A percentile compares a stretch with the other conserved stretches of the same genome.
Evolutionary conservation across 148 eudicot species (phyloP).

Genomic region (Silene uniflora): DNA sequence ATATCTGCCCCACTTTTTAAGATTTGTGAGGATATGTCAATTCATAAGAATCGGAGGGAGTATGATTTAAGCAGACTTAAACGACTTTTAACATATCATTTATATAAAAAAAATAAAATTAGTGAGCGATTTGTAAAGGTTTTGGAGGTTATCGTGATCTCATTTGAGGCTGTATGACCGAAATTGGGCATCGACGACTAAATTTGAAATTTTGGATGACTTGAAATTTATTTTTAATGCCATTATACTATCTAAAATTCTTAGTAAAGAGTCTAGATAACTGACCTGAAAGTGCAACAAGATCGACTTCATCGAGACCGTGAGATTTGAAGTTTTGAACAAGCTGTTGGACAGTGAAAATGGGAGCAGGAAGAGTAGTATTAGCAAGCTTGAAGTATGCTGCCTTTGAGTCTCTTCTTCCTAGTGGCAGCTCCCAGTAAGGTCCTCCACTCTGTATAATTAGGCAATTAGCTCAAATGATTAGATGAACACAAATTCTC

Average conservation of each 20-base stretch:
- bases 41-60: no score
- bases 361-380: constrained; percentile 70
- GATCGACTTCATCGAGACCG: constrained; percentile 75
- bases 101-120: no score
- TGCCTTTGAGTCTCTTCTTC: constrained; percentile 77
- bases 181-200: no score
- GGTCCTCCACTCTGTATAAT: constrained; percentile 80
- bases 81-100: no score
- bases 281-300: constrained; percentile 87
- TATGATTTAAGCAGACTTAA: no score
- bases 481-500: no score
- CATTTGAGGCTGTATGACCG: no score
- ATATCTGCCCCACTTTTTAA: no score
- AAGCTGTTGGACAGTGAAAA: constrained; percentile 56
- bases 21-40: no score
- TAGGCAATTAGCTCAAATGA: neutral
- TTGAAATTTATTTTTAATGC: neutral
- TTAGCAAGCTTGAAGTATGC: constrained; percentile 59
- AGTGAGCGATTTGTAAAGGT: no score
- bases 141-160: no score
- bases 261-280: neutral
- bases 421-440: constrained; percentile 76
- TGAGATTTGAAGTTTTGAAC: constrained; percentile 51
- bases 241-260: neutral
- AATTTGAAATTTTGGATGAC: neutral